Evolutionary conservation across 2,329 filamentous ascomycete genomes (phyloP).

Genomic region (Chrysoporthe austroafricana): DNA sequence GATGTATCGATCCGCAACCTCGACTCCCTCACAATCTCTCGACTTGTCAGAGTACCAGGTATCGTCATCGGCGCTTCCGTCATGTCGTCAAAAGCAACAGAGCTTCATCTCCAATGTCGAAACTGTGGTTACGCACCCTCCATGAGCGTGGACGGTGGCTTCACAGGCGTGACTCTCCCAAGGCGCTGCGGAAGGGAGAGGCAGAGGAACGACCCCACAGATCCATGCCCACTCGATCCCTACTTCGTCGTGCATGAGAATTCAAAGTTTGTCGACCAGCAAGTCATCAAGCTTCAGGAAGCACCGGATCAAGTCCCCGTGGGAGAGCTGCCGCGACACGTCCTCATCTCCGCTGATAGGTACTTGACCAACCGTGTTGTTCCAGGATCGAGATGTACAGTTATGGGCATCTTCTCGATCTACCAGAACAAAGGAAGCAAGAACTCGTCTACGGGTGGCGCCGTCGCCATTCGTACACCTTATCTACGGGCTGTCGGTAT

Average conservation of each 20-base stretch:
- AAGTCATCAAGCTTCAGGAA: constrained; percentile 97
- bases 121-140: constrained; percentile 76
- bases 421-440: constrained; percentile 92
- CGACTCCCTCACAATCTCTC: constrained; percentile 88
- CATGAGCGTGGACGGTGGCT: constrained; percentile 79
- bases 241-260: constrained; percentile 96
- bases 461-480: constrained; percentile 92
- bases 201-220: constrained; percentile 66
- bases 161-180: constrained; percentile 84
- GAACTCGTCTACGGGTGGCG: constrained; percentile 71
- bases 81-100: constrained; percentile 92
- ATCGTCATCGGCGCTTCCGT: constrained; percentile 98
- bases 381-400: constrained; percentile 88
- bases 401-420: constrained; percentile 98
- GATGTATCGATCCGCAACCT: constrained; percentile 93
- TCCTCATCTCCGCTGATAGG: constrained; percentile 93
- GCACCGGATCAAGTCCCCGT: constrained; percentile 97
- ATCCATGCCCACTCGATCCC: constrained; percentile 87
- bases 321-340: constrained; percentile 91
- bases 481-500: constrained; percentile 94
- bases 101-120: constrained; percentile 84
- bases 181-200: constrained; percentile 71
- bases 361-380: constrained; percentile 96
- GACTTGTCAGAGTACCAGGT: constrained; percentile 93
- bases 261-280: constrained; percentile 94